Base-by-base conservation (phyloP, 2,329 filamentous ascomycete genomes). In the Cladorrhinum sp. region DNA sequence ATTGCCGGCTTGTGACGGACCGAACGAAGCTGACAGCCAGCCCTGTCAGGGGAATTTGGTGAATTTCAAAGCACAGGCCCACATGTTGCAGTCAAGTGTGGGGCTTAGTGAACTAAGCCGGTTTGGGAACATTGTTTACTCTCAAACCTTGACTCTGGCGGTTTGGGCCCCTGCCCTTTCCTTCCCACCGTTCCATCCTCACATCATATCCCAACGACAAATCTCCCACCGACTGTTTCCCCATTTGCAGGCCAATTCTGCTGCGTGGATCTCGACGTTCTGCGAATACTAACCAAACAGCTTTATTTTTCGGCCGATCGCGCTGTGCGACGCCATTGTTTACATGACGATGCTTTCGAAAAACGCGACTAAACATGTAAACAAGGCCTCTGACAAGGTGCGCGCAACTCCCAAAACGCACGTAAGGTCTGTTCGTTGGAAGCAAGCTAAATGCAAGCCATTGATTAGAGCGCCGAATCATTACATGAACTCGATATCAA, bases 401-500 rank as follows among this genome's bases (percentile, higher is more conserved):
- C 24, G 67, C 57, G 55, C 26, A 28, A 54, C 39, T 4, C 16
- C 18, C 12, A 9, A 10, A 1, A 16, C 23, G 20, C 18, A 8
- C 14, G 39, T 16, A 20, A 7, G 24, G 42, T 26, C 24, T 7
- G 26, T 33, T 23, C 26, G 50, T 58, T 12, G 62, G 61, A 3
- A 50, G 60, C 57, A 46, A 60, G n/a, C 42, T 46, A 46, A 46
- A 46, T 21, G 42, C 14, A 46, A 55, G 51, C 2, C 21, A 1
- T 20, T 9, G 18, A 39, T 39, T 55, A 85, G 82, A 77, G 76
- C 61, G 71, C 73, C 60, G 73, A 78, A 61, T 73, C 73, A 26
- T 75, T 83, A 36, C 81, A 82, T 65, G 74, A 80, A 23, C 81
- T 92, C 57, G 91, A 96, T 72, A 76, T 89, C 63, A 84, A 84